These are phyloP conservation scores for Metschnikowia lochheadii DNA, from an alignment of 805 yeast genomes.

Conservation along the genomic window DNA sequence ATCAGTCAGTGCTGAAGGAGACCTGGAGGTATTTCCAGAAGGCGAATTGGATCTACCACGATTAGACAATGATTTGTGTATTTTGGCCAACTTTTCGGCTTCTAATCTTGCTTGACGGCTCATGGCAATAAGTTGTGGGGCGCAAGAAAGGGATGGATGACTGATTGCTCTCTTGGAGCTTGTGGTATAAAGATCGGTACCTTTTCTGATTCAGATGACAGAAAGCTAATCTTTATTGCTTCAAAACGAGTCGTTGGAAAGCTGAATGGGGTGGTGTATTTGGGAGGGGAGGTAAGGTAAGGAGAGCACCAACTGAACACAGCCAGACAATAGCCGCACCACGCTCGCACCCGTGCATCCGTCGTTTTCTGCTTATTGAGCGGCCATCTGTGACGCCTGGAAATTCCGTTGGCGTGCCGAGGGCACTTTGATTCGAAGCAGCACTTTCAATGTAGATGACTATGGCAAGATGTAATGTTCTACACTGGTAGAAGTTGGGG, in stretches of 20 bases:
- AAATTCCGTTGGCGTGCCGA: not conserved
- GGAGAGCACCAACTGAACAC: conserved; percentile 3
- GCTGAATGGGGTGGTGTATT: not conserved
- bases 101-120: conserved; percentile 36
- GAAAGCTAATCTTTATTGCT: not conserved
- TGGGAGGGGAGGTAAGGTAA: not conserved
- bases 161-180: not conserved
- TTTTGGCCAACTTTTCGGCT: conserved; percentile 39
- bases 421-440: not conserved
- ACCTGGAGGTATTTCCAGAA: conserved; percentile 26
- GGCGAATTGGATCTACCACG: conserved; percentile 40
- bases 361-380: not conserved
- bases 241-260: not conserved
- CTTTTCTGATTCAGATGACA: not conserved
- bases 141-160: not conserved
- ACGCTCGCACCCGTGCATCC: not conserved
- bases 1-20: conserved; percentile 34
- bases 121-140: conserved; percentile 21
- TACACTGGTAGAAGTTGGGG: not conserved
- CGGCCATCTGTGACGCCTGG: not conserved
- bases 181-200: too few species aligned
- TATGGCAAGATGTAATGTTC: not conserved
- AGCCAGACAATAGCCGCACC: conserved; percentile 3
- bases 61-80: conserved; percentile 33
- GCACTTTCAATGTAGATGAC: too few species aligned